Conservation (phyloP, 176 grass and related monocot genomes). For the Olyra latifolia region DNA sequence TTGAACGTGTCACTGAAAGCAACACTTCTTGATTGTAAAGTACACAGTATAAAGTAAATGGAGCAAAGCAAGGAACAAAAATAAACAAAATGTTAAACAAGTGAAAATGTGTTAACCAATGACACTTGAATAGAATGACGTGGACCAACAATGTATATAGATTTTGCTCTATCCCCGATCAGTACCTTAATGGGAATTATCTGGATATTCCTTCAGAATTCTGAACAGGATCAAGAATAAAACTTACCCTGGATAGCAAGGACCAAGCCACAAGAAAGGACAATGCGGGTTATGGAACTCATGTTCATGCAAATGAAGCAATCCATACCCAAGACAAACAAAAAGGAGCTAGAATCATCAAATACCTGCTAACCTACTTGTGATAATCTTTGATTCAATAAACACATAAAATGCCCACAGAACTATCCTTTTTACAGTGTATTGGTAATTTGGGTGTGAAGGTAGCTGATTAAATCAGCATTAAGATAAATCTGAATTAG, state of each 20-base stretch:
- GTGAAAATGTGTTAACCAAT: neutral
- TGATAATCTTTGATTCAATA: neutral
- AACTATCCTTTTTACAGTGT: neutral
- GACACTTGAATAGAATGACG: neutral
- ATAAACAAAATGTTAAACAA: conserved; percentile 10
- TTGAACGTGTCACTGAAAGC: conserved; percentile 95
- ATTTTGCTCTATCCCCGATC: neutral
- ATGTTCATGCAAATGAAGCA: neutral
- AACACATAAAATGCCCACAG: neutral
- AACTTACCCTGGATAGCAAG: neutral
- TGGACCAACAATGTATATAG: neutral
- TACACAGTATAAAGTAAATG: conserved; percentile 5
- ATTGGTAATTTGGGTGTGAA: neutral
- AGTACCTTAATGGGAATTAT: neutral
- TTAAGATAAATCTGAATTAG: neutral
- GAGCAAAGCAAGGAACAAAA: conserved; percentile 12
- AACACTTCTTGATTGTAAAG: conserved; percentile 33
- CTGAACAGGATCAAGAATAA: neutral
- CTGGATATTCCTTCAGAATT: neutral
- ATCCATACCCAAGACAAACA: neutral
- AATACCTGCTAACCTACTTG: neutral
- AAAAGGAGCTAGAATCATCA: neutral
- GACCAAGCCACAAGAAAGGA: neutral
- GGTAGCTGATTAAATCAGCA: neutral
- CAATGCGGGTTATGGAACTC: neutral